Base-by-base conservation (phyloP, 2,329 filamentous ascomycete genomes). In the Penicillium sclerotigenum region DNA sequence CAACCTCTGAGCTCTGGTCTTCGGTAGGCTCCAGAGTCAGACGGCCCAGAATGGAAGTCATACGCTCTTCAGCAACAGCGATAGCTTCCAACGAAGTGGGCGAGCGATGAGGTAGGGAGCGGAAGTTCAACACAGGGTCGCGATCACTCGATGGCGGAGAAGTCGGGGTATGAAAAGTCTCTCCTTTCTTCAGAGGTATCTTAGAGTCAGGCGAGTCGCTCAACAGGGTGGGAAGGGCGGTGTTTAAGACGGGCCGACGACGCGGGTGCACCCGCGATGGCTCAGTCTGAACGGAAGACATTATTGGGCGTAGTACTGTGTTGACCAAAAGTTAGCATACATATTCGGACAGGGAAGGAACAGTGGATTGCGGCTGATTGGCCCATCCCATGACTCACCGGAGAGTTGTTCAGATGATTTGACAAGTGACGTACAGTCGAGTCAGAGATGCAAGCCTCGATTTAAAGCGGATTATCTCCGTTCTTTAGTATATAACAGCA, bases 11-110 rank as follows among this genome's bases (percentile, higher is more conserved):
- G 10, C 9, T 42, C 34, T 71, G 68, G 48, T 68, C 67, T 47
- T 65, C 81, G 75, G 63, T 81, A 75, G 56, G 87, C 76, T 68
- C 81, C 79, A 74, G 82, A 70, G 89, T 86, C 65, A 91, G 83
- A 64, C 83, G 80, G 73, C 80, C 83, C 52, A 90, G 76, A 62
- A 86, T 83, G 68, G 88, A 73, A 63, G 84, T 85, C 72, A 87
- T 85, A 64, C 87, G 87, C 68, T 87, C 84, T 69, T 84, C 81
- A 66, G 87, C 83, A 60, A 86, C 84, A 68, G 86, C 85, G 71
- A 89, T 81, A 54, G 88, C 86, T 75, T 90, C 87, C 58, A 90
- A 77, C 61, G 73, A 77, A 33, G 87, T 89, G 65, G 88, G 85
- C 47, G 88, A 86, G 57, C 88, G 86, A 64, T 82, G 77, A 68